phyloP scores from a whole-genome alignment of 208 protist species.

The Wallacemonas sp. region DNA sequence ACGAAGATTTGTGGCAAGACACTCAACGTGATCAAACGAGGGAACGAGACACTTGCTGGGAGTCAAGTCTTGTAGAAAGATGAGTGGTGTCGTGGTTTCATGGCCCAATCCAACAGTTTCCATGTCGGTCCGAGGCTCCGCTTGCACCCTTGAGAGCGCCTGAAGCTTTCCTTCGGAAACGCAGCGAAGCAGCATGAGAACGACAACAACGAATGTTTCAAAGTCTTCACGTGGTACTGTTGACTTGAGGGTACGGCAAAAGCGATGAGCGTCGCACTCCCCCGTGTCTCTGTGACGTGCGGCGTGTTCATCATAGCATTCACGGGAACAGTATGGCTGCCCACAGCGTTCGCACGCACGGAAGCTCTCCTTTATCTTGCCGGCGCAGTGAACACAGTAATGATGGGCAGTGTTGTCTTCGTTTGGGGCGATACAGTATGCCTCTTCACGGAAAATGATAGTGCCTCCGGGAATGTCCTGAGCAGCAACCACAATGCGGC shows the following conservation, averaged over 20 bases:
- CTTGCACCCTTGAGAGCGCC: background rate
- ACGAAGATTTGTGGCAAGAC: slow-evolving; percentile 23
- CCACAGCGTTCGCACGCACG: slow-evolving; percentile 12
- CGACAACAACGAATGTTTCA: slow-evolving; percentile 29
- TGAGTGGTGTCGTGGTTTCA: slow-evolving; percentile 8
- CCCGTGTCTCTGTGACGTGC: background rate
- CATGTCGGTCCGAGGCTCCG: background rate
- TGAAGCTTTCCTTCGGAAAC: slow-evolving; percentile 18
- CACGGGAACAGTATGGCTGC: slow-evolving; percentile 14
- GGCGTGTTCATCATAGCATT: slow-evolving; percentile 13
- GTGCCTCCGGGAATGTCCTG: slow-evolving; percentile 18
- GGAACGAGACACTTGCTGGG: background rate
- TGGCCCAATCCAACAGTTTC: slow-evolving; percentile 25
- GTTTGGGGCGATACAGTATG: slow-evolving; percentile 19
- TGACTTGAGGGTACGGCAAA: slow-evolving; percentile 5
- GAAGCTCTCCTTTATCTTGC: background rate
- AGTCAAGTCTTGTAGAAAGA: slow-evolving; percentile 11
- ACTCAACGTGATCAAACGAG: slow-evolving; percentile 31
- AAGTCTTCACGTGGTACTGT: slow-evolving; percentile 22
- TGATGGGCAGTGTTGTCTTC: background rate
- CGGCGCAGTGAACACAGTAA: slow-evolving; percentile 24
- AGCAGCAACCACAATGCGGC: slow-evolving; percentile 22
- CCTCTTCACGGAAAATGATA: slow-evolving; percentile 29
- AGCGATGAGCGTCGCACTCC: slow-evolving; percentile 26
- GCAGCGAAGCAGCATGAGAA: slow-evolving; percentile 17